Evolutionary conservation across 1,139 yeast genomes (phyloP), one percentile per base, ranked within the genome.

Genomic region (Scheffersomyces quercinus): DNA sequence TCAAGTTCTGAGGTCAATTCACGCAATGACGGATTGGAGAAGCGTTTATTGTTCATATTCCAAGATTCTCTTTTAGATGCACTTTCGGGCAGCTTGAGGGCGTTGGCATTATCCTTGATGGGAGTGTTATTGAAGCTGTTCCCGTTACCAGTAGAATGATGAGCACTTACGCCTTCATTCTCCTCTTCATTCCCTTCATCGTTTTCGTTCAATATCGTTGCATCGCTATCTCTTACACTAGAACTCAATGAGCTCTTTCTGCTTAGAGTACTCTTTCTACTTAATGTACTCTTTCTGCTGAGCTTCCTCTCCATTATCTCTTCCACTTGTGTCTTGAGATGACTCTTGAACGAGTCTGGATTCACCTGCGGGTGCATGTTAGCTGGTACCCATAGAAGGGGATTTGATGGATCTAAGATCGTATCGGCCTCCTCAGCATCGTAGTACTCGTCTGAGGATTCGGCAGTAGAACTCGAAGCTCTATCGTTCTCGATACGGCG

Each of bases 341-440:
- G 90, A 49, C 82, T 79, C 53, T 85, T 79, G 76, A 90, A 93
- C 55, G 88, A 89, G 55, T 88, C 95, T 1, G 98, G 98, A 31
- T 95, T 91, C 13, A 93, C 81, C 57, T 87, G 93, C 1, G 99
- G 98, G 60, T 93, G 99, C 38, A 89, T 77, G 50, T 82, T 83
- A 1, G 98, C 98, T 0, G 98, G 97, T 1, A 93, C 97, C 99
- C 99, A 91, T 40, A 90, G 68, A 12, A 83, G 63, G 42, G 64
- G 50, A 39, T 65, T 63, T 13, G 60, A 47, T 10, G 67, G 48
- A 39, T 67, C 69, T 30, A 56, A 53, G 28, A 59, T 51, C 30
- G 61, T 62, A 37, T 65, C 68, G 29, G 40, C 50, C 35, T 58
- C 67, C 29, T 52, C 52, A 8, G 64, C 64, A 45, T 62, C 68